These are phyloP conservation scores for Fusarium acutatum DNA, from an alignment of 2,329 filamentous ascomycete genomes.

Conservation along the genomic window DNA sequence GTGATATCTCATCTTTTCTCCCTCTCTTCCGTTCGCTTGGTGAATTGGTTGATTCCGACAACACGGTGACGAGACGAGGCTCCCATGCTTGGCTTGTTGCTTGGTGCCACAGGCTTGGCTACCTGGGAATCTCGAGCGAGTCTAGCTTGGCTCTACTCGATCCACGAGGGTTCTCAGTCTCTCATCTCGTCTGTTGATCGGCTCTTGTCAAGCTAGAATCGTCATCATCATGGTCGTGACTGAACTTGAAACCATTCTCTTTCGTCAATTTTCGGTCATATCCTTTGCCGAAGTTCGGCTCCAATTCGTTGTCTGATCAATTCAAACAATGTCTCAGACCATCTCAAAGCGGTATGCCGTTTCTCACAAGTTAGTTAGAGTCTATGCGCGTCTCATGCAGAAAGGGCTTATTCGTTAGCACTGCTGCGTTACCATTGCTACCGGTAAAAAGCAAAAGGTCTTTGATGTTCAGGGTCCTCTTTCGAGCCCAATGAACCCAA, in stretches of 20 bases:
- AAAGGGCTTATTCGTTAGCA: background rate
- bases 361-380: background rate
- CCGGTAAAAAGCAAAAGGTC: conserved; percentile 19
- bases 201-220: background rate
- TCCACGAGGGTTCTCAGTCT: background rate
- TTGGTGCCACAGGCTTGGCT: background rate
- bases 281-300: conserved; percentile 12
- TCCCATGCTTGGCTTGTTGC: conserved; percentile 15
- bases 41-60: conserved; percentile 16
- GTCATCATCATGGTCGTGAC: background rate
- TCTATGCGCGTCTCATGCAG: background rate
- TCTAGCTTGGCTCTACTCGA: background rate
- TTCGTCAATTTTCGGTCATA: background rate
- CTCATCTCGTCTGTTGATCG: conserved; percentile 17
- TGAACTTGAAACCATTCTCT: conserved; percentile 8
- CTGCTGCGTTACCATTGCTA: background rate
- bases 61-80: conserved; percentile 33
- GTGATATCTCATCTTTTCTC: conserved; percentile 6
- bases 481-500: conserved; percentile 14
- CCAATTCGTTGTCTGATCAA: background rate
- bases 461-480: conserved; percentile 7
- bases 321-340: background rate
- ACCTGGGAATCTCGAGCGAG: background rate
- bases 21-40: conserved; percentile 17
- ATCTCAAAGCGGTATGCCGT: background rate